These are phyloP conservation scores for Apocynum venetum DNA, from an alignment of 257 asterid species.

Conservation along the genomic window DNA sequence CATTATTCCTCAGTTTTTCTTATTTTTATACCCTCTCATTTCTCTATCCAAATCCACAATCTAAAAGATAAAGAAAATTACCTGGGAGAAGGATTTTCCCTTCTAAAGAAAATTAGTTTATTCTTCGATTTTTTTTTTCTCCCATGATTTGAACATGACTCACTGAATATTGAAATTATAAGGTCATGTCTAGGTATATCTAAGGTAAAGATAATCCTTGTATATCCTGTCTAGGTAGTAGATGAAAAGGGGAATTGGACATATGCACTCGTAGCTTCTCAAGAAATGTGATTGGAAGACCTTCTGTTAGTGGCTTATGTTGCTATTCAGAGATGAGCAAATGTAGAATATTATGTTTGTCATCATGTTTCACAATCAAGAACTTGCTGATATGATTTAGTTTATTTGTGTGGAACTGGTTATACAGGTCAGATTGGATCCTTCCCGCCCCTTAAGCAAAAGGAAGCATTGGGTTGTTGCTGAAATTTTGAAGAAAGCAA, in stretches of 20 bases:
- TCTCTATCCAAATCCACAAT: not conserved
- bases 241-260: no score
- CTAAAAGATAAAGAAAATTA: not conserved
- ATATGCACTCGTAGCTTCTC: not conserved
- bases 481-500: conserved; percentile 77
- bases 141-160: no score
- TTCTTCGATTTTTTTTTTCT: no score
- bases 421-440: conserved; percentile 69
- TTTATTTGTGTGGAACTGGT: not conserved
- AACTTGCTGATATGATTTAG: not conserved
- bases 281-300: not conserved
- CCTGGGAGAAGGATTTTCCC: not conserved
- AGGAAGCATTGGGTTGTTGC: conserved; percentile 70
- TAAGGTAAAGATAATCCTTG: no score
- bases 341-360: not conserved
- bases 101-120: no score
- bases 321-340: not conserved
- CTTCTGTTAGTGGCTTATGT: no score
- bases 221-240: no score
- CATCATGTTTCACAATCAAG: not conserved
- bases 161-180: no score
- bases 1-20: no score
- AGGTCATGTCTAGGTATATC: no score
- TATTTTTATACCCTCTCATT: not conserved
- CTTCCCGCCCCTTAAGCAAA: conserved; percentile 88